Conservation (phyloP, 2,329 filamentous ascomycete genomes). For the Cladophialophora yegresii region DNA sequence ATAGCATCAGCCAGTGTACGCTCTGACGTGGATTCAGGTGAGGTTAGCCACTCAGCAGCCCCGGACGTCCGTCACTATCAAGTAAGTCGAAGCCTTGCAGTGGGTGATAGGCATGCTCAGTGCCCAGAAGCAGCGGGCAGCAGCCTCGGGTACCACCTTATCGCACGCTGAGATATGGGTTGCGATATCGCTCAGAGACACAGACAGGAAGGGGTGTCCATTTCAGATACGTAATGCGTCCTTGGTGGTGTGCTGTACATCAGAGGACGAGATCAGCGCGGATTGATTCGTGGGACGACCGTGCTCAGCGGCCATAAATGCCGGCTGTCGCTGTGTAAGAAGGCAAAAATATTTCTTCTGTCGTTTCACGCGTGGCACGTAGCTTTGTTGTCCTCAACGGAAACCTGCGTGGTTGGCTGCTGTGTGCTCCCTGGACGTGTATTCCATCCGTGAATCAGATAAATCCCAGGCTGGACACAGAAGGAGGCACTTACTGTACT, state of each 20-base stretch:
- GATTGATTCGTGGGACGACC: slow-evolving; percentile 7
- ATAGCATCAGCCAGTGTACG: not conserved
- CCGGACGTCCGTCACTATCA: not conserved
- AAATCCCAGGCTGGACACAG: not conserved
- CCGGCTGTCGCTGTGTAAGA: not conserved
- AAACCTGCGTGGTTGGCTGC: not conserved
- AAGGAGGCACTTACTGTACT: not conserved
- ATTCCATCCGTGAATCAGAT: not conserved
- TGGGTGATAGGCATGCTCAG: slow-evolving; percentile 9
- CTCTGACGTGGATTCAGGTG: not conserved
- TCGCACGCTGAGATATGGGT: slow-evolving; percentile 11
- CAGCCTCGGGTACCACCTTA: slow-evolving; percentile 7
- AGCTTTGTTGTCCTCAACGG: not conserved
- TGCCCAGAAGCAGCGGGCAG: not conserved
- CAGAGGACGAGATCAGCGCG: not conserved
- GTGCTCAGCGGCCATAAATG: slow-evolving; percentile 10
- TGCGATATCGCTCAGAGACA: slow-evolving; percentile 7
- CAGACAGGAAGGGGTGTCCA: not conserved
- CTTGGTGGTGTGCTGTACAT: not conserved
- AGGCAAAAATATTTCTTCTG: not conserved
- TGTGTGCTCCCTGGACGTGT: not conserved
- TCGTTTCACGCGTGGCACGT: not conserved
- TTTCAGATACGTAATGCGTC: slow-evolving; percentile 3
- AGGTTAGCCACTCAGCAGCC: not conserved
- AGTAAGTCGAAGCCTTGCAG: slow-evolving; percentile 18